These are phyloP conservation scores for Rhododendron henanense DNA, from an alignment of 148 eudicot genomes.

Conservation along the genomic window DNA sequence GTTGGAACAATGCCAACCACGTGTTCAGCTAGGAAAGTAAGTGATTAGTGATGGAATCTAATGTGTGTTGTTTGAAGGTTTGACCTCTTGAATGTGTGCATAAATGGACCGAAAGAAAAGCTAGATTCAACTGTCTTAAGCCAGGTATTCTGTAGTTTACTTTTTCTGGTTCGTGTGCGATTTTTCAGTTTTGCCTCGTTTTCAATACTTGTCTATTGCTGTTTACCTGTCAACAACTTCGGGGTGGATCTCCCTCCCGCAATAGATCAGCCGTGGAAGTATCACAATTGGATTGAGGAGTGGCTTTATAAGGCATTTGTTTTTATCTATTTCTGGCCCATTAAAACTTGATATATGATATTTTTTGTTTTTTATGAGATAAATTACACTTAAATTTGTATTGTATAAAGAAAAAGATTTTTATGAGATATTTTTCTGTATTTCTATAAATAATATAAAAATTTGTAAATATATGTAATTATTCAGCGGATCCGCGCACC, in stretches of 20 bases:
- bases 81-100: slow-evolving; percentile 83
- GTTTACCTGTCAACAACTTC: background rate
- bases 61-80: slow-evolving; percentile 41
- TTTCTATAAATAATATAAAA: too few species aligned
- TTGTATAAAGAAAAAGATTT: background rate
- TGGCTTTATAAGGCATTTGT: background rate
- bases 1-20: background rate
- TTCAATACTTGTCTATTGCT: background rate
- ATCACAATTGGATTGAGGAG: background rate
- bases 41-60: background rate
- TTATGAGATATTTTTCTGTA: background rate
- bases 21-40: background rate
- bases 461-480: too few species aligned
- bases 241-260: background rate
- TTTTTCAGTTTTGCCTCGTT: background rate
- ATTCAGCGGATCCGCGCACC: background rate
- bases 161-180: background rate
- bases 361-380: background rate
- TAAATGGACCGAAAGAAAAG: slow-evolving; percentile 91
- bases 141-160: slow-evolving; percentile 42
- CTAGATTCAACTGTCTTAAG: slow-evolving; percentile 87
- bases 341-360: too few species aligned
- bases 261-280: background rate
- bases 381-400: too few species aligned
- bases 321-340: background rate